Conservation (phyloP, 257 asterid genomes). For the Anisodus tanguticus region DNA sequence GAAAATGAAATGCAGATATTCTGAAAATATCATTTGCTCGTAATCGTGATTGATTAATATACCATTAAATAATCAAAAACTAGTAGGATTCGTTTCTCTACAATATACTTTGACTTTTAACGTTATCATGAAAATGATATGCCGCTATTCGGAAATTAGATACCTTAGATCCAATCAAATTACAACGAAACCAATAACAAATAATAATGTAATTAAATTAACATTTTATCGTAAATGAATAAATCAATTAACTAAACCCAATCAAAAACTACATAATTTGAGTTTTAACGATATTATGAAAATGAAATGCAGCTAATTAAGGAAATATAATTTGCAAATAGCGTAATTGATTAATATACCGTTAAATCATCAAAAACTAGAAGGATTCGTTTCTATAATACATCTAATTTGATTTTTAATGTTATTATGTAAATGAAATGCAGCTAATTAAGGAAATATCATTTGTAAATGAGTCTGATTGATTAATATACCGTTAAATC, state of each 20-base stretch:
- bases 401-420: not conserved
- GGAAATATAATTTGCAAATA: not conserved
- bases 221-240: not conserved
- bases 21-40: not conserved
- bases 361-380: not conserved
- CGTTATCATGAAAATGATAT: too few relatives aligned
- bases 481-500: conserved; percentile 35
- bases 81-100: too few relatives aligned
- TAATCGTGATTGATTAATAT: not conserved
- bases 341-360: not conserved
- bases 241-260: not conserved
- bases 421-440: not conserved
- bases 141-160: conserved; percentile 29
- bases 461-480: not conserved
- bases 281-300: too few relatives aligned
- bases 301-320: too few relatives aligned
- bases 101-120: not conserved
- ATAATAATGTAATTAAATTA: conserved; percentile 16
- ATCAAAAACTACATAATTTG: not conserved
- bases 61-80: not conserved
- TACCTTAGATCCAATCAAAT: conserved; percentile 48
- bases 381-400: too few relatives aligned
- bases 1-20: too few relatives aligned
- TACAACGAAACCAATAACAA: conserved; percentile 7
- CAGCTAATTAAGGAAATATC: not conserved